A percentile compares a stretch with the other conserved stretches of the same genome.
phyloP scores from a whole-genome alignment of 1,284 basidiomycete species.

The Mixia osmundae region DNA sequence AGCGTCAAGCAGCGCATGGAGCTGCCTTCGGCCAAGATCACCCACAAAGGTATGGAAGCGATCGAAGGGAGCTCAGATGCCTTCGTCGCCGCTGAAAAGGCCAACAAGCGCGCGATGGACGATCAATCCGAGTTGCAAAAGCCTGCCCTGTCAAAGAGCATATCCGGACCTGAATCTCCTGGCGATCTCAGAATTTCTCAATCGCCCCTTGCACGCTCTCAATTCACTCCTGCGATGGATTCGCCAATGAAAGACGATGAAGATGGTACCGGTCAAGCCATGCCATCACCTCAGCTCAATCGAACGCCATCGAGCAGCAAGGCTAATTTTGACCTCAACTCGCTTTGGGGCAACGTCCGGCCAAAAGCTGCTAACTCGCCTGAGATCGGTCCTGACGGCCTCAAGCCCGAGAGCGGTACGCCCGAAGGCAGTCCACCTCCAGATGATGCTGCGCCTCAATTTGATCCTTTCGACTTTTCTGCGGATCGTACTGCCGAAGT shows the following conservation, averaged over 20 bases:
- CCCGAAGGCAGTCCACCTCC: constrained; percentile 1
- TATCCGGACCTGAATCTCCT: too few species aligned
- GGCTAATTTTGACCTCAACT: constrained; percentile 13
- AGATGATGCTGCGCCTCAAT: constrained; percentile 3
- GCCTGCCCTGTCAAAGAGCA: too few species aligned
- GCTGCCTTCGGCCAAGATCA: constrained; percentile 57
- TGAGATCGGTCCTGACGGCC: not conserved
- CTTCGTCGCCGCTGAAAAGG: too few species aligned
- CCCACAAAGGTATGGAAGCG: constrained; percentile 66
- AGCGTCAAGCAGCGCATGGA: constrained; percentile 47
- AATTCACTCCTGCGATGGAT: not conserved
- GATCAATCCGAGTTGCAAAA: too few species aligned
- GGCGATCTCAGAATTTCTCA: too few species aligned
- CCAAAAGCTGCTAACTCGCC: constrained; percentile 4
- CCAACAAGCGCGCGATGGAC: too few species aligned
- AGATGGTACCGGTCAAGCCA: constrained; percentile 2
- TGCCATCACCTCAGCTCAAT: constrained; percentile 1
- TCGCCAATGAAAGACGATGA: not conserved
- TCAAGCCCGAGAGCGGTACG: not conserved
- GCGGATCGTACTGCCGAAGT: not conserved
- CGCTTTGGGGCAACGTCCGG: constrained; percentile 13
- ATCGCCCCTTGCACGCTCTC: too few species aligned
- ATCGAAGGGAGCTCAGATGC: too few species aligned
- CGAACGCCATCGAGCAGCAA: constrained; percentile 2
- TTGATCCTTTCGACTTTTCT: constrained; percentile 9